Percentiles rank a stretch among this genome's conserved stretches.
Conservation (phyloP, 352 stramenopile genomes). For the Phytophthora macrochlamydospora region DNA sequence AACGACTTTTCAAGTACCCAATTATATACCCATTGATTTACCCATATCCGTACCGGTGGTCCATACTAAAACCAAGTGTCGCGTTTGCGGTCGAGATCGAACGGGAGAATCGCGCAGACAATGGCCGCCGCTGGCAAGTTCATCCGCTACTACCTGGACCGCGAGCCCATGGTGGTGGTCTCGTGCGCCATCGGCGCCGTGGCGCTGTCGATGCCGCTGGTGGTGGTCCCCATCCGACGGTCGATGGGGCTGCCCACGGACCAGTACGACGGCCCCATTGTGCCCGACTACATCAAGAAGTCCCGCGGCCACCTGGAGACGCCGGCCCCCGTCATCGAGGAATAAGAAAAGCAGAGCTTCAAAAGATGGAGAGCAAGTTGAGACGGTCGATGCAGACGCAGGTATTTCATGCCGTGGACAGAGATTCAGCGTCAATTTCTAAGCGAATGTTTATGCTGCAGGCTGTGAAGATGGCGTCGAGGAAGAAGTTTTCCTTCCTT, state of each 20-base stretch:
- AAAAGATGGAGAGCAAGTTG: too few relatives aligned
- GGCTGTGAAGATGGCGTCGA: too few relatives aligned
- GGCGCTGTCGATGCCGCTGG: constrained; percentile 67
- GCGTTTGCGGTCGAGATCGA: constrained; percentile 20
- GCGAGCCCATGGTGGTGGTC: constrained; percentile 86
- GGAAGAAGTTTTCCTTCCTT: too few relatives aligned
- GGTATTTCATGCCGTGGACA: too few relatives aligned
- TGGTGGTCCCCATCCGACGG: constrained; percentile 84
- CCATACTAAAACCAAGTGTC: constrained; percentile 1
- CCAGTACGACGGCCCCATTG: constrained; percentile 88
- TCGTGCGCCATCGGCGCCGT: constrained; percentile 80
- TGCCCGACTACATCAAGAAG: constrained; percentile 77
- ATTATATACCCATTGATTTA: neutral
- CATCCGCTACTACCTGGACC: constrained; percentile 83
- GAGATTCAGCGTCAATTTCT: too few relatives aligned
- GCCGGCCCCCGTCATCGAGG: constrained; percentile 37
- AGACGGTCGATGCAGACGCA: too few relatives aligned
- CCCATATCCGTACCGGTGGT: neutral
- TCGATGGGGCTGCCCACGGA: constrained; percentile 87
- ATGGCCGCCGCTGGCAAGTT: constrained; percentile 72
- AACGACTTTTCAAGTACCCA: neutral
- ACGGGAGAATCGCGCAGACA: constrained; percentile 4
- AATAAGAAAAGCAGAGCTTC: constrained; percentile 7
- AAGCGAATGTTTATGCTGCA: too few relatives aligned
- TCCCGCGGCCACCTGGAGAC: constrained; percentile 70